Percentiles rank a stretch among this genome's conserved stretches.
Conservation (phyloP, 2,329 filamentous ascomycete genomes). For the Parastagonospora nodorum region DNA sequence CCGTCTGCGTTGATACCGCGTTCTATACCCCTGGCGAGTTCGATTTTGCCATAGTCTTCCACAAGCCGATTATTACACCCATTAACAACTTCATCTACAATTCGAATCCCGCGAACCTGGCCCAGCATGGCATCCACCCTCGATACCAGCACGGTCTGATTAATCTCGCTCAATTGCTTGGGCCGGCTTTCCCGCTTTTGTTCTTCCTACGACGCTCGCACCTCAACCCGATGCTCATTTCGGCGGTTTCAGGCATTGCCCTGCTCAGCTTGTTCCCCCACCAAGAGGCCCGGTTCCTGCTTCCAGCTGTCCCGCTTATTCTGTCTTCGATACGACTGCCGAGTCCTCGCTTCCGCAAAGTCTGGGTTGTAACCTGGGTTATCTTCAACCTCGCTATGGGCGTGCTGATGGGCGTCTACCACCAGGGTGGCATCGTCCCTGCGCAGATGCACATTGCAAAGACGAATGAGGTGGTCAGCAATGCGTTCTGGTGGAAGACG, state of each 20-base stretch:
- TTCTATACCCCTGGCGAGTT: conserved; percentile 73
- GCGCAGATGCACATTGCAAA: conserved; percentile 75
- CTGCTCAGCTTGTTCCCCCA: conserved; percentile 77
- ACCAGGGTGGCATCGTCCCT: conserved; percentile 79
- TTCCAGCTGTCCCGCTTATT: conserved; percentile 77
- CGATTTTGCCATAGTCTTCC: conserved; percentile 67
- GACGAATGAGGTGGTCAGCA: conserved; percentile 66
- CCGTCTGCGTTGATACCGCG: conserved; percentile 80
- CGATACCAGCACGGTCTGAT: conserved; percentile 57
- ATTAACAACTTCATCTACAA: conserved; percentile 61
- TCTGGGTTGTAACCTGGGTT: conserved; percentile 67
- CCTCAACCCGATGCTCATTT: conserved; percentile 66
- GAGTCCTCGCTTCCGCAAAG: conserved; percentile 53
- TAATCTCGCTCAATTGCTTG: conserved; percentile 59
- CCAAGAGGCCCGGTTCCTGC: conserved; percentile 78
- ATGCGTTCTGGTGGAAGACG: conserved; percentile 84
- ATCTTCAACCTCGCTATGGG: conserved; percentile 72
- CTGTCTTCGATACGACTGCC: conserved; percentile 74
- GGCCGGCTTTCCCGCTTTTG: conserved; percentile 55
- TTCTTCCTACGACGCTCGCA: conserved; percentile 55
- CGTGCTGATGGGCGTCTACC: conserved; percentile 77
- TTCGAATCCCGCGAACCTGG: conserved; percentile 53
- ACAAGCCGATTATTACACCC: conserved; percentile 57
- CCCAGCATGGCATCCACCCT: conserved; percentile 59
- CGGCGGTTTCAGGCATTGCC: conserved; percentile 73